These are phyloP conservation scores for Clausena lansium DNA, from an alignment of 345 rosid genomes.

Conservation along the genomic window DNA sequence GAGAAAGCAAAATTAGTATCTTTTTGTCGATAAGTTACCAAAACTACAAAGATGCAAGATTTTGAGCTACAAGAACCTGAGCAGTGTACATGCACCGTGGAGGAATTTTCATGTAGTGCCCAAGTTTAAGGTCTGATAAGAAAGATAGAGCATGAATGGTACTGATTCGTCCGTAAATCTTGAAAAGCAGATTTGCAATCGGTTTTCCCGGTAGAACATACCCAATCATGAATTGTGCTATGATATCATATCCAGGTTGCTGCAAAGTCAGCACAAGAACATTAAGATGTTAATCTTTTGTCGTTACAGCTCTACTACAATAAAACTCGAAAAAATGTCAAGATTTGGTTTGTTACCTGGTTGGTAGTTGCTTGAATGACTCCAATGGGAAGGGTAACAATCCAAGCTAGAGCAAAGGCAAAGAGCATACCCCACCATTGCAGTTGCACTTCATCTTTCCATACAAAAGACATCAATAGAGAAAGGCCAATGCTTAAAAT, in stretches of 20 bases:
- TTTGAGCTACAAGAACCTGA: constrained; percentile 49
- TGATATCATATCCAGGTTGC: constrained; percentile 99
- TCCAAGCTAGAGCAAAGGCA: constrained; percentile 80
- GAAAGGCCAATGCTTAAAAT: constrained; percentile 58
- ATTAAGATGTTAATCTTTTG: not conserved
- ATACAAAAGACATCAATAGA: constrained; percentile 73
- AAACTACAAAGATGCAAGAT: not conserved
- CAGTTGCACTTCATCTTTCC: constrained; percentile 76
- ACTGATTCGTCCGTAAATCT: constrained; percentile 95
- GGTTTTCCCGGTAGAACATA: constrained; percentile 89
- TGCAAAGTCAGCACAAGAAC: constrained; percentile 33
- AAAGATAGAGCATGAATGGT: constrained; percentile 95
- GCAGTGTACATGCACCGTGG: constrained; percentile 96
- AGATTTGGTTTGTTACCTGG: constrained; percentile 49
- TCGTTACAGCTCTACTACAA: not conserved
- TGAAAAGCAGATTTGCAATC: constrained; percentile 90
- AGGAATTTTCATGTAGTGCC: constrained; percentile 99
- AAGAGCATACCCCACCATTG: constrained; percentile 98
- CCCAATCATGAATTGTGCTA: constrained; percentile 96
- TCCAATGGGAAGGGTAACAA: constrained; percentile 96
- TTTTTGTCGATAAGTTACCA: not conserved
- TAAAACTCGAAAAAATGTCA: not conserved
- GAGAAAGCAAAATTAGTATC: not conserved
- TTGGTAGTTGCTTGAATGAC: constrained; percentile 99
- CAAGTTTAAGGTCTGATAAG: constrained; percentile 96